Evolutionary conservation across 2,329 filamentous ascomycete species (phyloP).

Genomic region (Biscogniauxia sp.): DNA sequence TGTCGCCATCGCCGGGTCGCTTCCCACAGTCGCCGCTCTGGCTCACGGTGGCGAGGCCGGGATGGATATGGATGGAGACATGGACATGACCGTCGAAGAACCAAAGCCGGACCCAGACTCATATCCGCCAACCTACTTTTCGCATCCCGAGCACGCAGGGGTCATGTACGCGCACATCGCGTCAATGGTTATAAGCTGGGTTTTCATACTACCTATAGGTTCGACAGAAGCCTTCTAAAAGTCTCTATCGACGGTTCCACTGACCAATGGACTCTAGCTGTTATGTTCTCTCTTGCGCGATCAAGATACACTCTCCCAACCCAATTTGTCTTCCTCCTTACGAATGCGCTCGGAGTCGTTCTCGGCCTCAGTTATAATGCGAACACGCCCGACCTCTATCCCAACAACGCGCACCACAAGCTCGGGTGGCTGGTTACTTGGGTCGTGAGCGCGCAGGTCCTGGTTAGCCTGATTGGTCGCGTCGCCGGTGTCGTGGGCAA

Average conservation of each 20-base stretch:
- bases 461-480: conserved; percentile 64
- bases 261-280: conserved; percentile 48
- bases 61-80: conserved; percentile 30
- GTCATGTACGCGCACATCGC: conserved; percentile 57
- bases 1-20: conserved; percentile 29
- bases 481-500: conserved; percentile 47
- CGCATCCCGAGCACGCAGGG: conserved; percentile 36
- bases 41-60: conserved; percentile 30
- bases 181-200: conserved; percentile 68
- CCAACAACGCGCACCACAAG: conserved; percentile 83
- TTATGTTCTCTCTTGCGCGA: conserved; percentile 80
- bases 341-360: conserved; percentile 64
- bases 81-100: conserved; percentile 32
- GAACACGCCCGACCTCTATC: conserved; percentile 81
- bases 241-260: background rate
- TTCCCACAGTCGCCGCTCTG: conserved; percentile 34
- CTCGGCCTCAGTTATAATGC: conserved; percentile 72
- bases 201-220: conserved; percentile 68
- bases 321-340: conserved; percentile 66
- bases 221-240: conserved; percentile 19
- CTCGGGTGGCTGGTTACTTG: conserved; percentile 81
- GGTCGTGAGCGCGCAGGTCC: conserved; percentile 66
- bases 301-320: conserved; percentile 69
- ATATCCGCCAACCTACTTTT: conserved; percentile 39
- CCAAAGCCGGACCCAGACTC: conserved; percentile 27